Percentiles rank a stretch among this genome's conserved stretches.
Evolutionary conservation across 1,284 basidiomycete genomes (phyloP).

Genomic region (Cutaneotrichosporon arboriforme): DNA sequence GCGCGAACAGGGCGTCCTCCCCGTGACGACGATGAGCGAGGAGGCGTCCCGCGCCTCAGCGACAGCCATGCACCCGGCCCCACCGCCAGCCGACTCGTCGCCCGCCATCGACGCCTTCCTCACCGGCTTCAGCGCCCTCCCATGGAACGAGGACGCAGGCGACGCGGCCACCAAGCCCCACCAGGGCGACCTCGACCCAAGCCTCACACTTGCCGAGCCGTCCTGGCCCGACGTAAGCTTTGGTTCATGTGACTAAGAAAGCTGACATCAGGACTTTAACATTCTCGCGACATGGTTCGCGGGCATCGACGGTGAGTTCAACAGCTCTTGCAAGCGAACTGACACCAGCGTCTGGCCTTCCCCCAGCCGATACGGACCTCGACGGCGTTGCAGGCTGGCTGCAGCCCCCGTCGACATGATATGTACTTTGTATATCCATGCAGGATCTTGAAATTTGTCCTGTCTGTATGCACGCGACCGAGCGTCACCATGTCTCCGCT

Average conservation of each 20-base stretch:
- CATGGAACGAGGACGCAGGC: conserved; percentile 8
- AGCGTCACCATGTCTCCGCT: no score
- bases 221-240: not conserved
- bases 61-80: not conserved
- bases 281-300: conserved; percentile 4
- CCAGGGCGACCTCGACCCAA: not conserved
- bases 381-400: no score
- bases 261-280: not conserved
- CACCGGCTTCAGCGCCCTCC: conserved; percentile 15
- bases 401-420: no score
- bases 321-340: not conserved
- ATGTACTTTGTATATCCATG: no score
- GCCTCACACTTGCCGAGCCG: no score
- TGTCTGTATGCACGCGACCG: no score
- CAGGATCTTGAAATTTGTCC: no score
- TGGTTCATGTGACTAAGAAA: not conserved
- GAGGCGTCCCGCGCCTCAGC: conserved; percentile 17
- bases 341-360: not conserved
- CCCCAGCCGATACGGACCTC: no score
- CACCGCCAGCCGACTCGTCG: not conserved
- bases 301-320: not conserved
- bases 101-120: not conserved
- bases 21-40: conserved; percentile 5
- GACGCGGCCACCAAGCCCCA: not conserved
- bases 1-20: conserved; percentile 4